These are phyloP conservation scores for Colletotrichum horii DNA, from an alignment of 2,329 filamentous ascomycete species.

Conservation along the genomic window DNA sequence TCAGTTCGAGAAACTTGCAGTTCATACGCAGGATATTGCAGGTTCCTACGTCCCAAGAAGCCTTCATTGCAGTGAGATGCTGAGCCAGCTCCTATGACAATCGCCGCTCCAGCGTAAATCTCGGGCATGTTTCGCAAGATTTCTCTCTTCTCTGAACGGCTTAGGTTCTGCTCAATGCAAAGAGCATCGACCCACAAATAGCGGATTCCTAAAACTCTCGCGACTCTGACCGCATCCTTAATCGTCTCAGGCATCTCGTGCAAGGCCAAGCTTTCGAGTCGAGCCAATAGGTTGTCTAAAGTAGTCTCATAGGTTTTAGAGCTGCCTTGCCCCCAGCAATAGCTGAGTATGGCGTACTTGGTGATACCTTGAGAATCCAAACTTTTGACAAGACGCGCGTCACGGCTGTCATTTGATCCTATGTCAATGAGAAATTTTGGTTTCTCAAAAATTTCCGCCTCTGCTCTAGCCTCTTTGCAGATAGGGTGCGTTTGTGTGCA, in stretches of 20 bases:
- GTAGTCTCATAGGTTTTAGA: neutral
- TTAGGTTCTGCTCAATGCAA: neutral
- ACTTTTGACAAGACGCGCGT: neutral
- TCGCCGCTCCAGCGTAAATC: neutral
- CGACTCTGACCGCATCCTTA: neutral
- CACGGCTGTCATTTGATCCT: rapidly evolving
- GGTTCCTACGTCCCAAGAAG: neutral
- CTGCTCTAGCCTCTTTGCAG: neutral
- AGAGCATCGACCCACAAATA: neutral
- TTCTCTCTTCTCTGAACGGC: rapidly evolving
- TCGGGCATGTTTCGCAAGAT: neutral
- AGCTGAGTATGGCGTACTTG: neutral
- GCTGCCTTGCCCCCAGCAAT: neutral
- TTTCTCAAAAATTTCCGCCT: neutral
- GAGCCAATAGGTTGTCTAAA: neutral
- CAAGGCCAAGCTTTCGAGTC: neutral
- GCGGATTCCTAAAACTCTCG: neutral
- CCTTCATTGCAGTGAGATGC: neutral
- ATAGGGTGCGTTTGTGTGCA: neutral
- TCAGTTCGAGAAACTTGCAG: rapidly evolving
- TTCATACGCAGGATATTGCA: rapidly evolving
- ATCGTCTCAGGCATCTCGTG: rapidly evolving
- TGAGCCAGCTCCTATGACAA: neutral
- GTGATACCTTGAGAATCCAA: neutral
- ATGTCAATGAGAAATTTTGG: neutral